Evolutionary conservation across 164 flowering plant species (phyloP).

Genomic region (Umbellularia californica): DNA sequence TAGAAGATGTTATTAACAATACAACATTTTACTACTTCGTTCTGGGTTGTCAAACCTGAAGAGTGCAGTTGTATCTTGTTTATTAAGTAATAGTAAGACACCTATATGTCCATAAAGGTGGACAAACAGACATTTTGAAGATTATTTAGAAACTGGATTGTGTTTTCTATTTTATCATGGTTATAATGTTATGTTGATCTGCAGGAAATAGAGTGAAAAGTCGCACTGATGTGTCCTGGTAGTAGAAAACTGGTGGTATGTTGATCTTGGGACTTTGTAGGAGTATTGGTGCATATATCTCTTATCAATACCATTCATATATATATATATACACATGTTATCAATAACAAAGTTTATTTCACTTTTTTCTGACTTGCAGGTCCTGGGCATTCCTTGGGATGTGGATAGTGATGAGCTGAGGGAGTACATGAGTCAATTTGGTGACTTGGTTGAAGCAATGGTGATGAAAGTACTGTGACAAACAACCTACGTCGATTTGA

Average conservation of each 20-base stretch:
- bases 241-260: slow-evolving; percentile 19
- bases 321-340: not conserved
- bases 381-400: slow-evolving; percentile 38
- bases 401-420: slow-evolving; percentile 30
- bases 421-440: slow-evolving; percentile 34
- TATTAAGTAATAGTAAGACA: too few relatives aligned
- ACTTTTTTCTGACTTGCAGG: slow-evolving; percentile 14
- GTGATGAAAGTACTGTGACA: slow-evolving; percentile 28
- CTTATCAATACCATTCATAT: not conserved
- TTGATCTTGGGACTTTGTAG: not conserved
- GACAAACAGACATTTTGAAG: too few relatives aligned
- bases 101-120: too few relatives aligned
- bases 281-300: not conserved
- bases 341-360: not conserved
- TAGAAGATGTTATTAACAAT: too few relatives aligned
- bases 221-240: slow-evolving; percentile 7
- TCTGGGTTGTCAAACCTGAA: too few relatives aligned
- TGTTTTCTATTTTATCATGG: not conserved
- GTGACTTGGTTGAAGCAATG: slow-evolving; percentile 34
- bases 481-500: not conserved
- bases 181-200: slow-evolving; percentile 3
- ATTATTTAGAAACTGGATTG: too few relatives aligned
- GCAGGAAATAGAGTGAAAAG: not conserved
- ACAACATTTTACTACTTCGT: too few relatives aligned
- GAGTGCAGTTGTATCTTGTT: too few relatives aligned